Conservation (phyloP, 2,329 filamentous ascomycete genomes). For the Exophiala spinifera region DNA sequence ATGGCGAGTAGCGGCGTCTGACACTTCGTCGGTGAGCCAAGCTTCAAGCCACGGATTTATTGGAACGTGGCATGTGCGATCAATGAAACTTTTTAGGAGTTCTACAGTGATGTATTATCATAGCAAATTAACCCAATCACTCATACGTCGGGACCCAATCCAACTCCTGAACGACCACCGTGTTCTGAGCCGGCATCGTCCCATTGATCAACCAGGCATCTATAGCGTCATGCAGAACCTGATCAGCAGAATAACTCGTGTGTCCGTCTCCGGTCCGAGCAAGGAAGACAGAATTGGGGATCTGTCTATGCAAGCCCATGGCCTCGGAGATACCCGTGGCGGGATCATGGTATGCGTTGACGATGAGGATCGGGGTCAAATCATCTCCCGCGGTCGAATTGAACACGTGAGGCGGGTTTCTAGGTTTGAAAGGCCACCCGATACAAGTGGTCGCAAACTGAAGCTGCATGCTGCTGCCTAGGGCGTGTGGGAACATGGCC, state of each 20-base stretch:
- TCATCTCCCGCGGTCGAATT: conserved; percentile 14
- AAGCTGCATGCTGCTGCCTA: conserved; percentile 37
- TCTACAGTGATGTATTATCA: too few species aligned
- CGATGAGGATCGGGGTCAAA: conserved; percentile 37
- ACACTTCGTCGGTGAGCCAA: too few species aligned
- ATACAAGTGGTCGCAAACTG: conserved; percentile 35
- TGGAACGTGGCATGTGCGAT: too few species aligned
- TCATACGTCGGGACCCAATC: not conserved
- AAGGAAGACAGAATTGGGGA: conserved; percentile 38
- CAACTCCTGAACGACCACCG: conserved; percentile 2
- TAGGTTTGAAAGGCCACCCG: conserved; percentile 39
- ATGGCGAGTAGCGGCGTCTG: too few species aligned
- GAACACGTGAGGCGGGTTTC: conserved; percentile 37
- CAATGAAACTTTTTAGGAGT: too few species aligned
- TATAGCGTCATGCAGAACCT: conserved; percentile 1
- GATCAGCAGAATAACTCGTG: conserved; percentile 4
- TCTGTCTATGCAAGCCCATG: conserved; percentile 35
- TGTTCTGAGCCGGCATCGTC: conserved; percentile 7
- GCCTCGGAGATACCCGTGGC: conserved; percentile 41
- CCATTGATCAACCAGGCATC: conserved; percentile 6
- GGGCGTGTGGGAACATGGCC: conserved; percentile 37
- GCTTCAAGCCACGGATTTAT: too few species aligned
- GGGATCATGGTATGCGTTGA: conserved; percentile 42
- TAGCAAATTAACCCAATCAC: too few species aligned
- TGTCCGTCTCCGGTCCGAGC: conserved; percentile 36